Evolutionary conservation across 164 flowering plant genomes (phyloP).

Genomic region (Liriodendron chinense): DNA sequence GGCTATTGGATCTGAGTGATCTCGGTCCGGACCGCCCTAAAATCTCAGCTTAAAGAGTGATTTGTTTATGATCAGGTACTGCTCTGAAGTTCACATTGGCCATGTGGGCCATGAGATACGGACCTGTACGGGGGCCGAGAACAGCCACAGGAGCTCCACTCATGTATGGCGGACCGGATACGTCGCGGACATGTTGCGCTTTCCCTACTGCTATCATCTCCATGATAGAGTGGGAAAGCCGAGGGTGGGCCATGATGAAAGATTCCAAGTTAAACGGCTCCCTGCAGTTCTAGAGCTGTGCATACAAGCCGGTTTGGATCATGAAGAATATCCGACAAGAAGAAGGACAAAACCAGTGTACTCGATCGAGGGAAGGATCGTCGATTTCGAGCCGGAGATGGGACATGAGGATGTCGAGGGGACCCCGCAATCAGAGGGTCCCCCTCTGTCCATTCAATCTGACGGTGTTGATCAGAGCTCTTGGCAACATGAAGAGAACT

Average conservation of each 20-base stretch:
- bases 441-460: neutral
- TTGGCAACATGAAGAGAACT: constrained; percentile 12
- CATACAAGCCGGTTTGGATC: constrained; percentile 82
- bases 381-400: constrained; percentile 56
- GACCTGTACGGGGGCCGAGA: constrained; percentile 67
- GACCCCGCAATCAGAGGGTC: neutral
- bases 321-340: constrained; percentile 56
- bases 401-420: constrained; percentile 21
- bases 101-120: constrained; percentile 69
- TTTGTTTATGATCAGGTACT: constrained; percentile 38
- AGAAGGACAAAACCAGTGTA: constrained; percentile 83
- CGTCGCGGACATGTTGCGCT: constrained; percentile 50
- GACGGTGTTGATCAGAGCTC: constrained; percentile 1
- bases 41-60: too few species aligned
- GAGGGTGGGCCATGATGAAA: constrained; percentile 72
- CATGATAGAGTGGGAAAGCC: constrained; percentile 76
- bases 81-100: constrained; percentile 83
- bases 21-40: too few species aligned
- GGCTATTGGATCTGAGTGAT: too few species aligned
- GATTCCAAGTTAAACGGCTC: constrained; percentile 35
- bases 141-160: constrained; percentile 53
- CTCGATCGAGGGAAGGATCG: constrained; percentile 73
- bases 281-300: constrained; percentile 89
- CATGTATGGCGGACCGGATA: constrained; percentile 82
- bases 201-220: constrained; percentile 74